Conservation (phyloP, 1,284 basidiomycete genomes). For the Hortiboletus rubellus region DNA sequence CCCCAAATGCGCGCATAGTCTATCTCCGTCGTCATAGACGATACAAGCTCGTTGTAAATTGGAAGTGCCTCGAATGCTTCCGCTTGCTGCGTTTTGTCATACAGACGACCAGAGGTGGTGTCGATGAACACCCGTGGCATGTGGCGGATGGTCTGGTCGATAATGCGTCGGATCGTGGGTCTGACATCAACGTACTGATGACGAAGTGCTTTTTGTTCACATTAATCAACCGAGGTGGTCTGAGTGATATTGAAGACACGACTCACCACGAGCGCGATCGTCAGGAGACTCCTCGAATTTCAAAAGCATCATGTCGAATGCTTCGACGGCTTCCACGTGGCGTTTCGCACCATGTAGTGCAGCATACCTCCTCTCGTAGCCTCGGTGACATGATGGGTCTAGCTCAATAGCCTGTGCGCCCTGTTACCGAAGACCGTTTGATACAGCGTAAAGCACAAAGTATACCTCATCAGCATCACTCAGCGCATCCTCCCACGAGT, state of each 20-base stretch:
- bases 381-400: background rate
- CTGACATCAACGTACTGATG: background rate
- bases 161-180: background rate
- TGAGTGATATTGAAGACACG: background rate
- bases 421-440: background rate
- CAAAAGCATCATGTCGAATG: constrained; percentile 2
- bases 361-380: constrained; percentile 10
- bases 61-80: constrained; percentile 4
- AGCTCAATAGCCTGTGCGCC: background rate
- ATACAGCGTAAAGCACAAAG: background rate
- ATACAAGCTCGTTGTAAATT: background rate
- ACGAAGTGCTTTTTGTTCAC: background rate
- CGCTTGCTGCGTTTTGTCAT: constrained; percentile 3
- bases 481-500: constrained; percentile 2
- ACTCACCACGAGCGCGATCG: background rate
- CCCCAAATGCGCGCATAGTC: background rate
- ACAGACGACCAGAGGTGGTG: background rate
- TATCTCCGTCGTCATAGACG: background rate
- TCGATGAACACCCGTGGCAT: constrained; percentile 13
- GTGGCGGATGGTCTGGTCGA: background rate
- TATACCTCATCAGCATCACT: constrained; percentile 12
- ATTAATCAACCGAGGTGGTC: background rate
- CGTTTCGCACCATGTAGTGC: background rate
- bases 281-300: constrained; percentile 2
- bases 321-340: background rate